phyloP scores from a whole-genome alignment of 192 early-diverging fungal genomes.

The Cladochytrium replicatum region DNA sequence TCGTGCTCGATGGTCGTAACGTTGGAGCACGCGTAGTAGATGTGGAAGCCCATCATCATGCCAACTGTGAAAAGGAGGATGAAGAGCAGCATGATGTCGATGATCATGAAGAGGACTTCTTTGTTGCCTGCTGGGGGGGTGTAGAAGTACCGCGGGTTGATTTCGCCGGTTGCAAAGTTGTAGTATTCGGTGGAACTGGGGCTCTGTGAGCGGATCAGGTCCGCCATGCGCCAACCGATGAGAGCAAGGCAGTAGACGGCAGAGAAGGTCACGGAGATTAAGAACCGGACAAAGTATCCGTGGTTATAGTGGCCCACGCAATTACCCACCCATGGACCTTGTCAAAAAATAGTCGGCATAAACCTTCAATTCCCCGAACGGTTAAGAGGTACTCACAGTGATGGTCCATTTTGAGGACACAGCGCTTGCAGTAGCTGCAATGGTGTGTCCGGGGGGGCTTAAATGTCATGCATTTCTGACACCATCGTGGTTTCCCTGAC shows the following conservation, averaged over 20 bases:
- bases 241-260: constrained; percentile 46
- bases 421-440: constrained; percentile 37
- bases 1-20: constrained; percentile 78
- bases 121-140: constrained; percentile 43
- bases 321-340: constrained; percentile 78
- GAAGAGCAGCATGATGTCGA: constrained; percentile 61
- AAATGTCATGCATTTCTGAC: constrained; percentile 31
- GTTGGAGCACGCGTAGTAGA: constrained; percentile 59
- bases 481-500: constrained; percentile 27
- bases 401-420: constrained; percentile 48
- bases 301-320: constrained; percentile 72
- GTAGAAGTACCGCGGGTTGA: constrained; percentile 14
- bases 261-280: constrained; percentile 52
- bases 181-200: constrained; percentile 8
- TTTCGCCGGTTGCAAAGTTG: constrained; percentile 5
- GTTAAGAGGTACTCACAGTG: constrained; percentile 28
- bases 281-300: constrained; percentile 70
- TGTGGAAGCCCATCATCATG: constrained; percentile 57
- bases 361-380: no score
- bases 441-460: constrained; percentile 44
- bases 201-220: constrained; percentile 29
- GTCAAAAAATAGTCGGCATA: background rate
- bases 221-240: constrained; percentile 41
- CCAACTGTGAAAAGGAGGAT: constrained; percentile 61
- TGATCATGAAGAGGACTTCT: constrained; percentile 62